Evolutionary conservation across 225 moss, liverwort and hornwort genomes (phyloP), one percentile per base, ranked within the genome.

Genomic region (Antitrichia curtipendula): DNA sequence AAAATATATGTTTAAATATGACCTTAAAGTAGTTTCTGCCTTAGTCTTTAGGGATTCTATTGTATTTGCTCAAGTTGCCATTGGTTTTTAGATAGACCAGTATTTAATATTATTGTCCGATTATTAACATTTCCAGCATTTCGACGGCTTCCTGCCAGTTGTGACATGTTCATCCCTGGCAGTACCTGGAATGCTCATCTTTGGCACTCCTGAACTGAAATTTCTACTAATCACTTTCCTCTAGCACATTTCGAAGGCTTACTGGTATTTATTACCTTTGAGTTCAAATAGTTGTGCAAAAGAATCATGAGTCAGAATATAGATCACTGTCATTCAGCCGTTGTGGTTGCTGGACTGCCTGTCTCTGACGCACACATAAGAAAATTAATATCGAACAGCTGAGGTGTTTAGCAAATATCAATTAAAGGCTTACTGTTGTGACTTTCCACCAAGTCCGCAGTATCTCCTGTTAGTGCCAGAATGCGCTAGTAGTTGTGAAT

Each of bases 251-350:
- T 90, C 88, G 89, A 85, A 84, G 87, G 78, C 89, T 89, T 87
- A 29, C 61, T 87, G 87, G 89, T 86, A 83, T 16, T 41, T 40
- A 41, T 87, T 88, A 79, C 82, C 90, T 87, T 82, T 79, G 88
- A 90, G 90, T 90, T 91, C 82, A 88, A 91, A 78, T 85, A 86
- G 13, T 90, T 87, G 85, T 91, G 87, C 88, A 56, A 90, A 47
- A 90, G 79, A 75, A 86, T 83, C 23, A 38, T 58, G 65, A 57
- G 83, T 85, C 84, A 82, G 78, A 91, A 43, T 70, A 47, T 27
- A 16, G 58, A 53, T 84, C 47, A 78, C 41, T 90, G 86, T 85
- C 87, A 88, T 84, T 87, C 86, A 86, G 84, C 87, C 85, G 8
- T 85, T 76, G 31, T 72, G 80, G 75, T 86, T 86, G 88, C 89